Percentiles rank a stretch among this genome's conserved stretches.
Conservation (phyloP, 176 grass and related monocot species). For the Triticum dicoccoides region DNA sequence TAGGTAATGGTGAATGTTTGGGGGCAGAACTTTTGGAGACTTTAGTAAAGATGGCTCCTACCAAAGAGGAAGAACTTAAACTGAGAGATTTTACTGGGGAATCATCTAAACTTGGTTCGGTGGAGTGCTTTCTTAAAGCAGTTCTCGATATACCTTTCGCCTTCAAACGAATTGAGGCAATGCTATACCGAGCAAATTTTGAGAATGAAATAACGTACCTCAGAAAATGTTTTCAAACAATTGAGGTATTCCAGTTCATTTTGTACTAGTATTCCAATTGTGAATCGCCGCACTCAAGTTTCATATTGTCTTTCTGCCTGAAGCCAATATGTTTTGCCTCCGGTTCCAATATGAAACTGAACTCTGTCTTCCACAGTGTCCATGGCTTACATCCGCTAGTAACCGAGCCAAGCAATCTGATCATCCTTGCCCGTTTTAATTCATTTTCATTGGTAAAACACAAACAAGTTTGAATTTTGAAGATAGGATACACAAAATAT, state of each 20-base stretch:
- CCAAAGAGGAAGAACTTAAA: slow-evolving; percentile 92
- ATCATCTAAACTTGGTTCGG: slow-evolving; percentile 73
- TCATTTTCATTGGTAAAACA: background rate
- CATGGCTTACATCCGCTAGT: background rate
- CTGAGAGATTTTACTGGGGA: slow-evolving; percentile 73
- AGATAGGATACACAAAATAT: background rate
- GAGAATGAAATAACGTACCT: slow-evolving; percentile 89
- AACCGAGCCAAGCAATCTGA: no score
- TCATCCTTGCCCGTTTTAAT: no score
- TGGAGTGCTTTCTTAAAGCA: slow-evolving; percentile 81
- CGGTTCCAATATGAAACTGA: background rate
- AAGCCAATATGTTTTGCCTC: background rate
- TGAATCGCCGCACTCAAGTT: background rate
- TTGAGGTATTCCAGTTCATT: slow-evolving; percentile 56
- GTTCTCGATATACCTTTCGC: slow-evolving; percentile 88
- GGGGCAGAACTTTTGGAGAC: slow-evolving; percentile 91
- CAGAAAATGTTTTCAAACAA: slow-evolving; percentile 75
- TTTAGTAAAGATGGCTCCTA: slow-evolving; percentile 98
- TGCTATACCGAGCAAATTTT: slow-evolving; percentile 96
- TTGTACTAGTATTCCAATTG: background rate
- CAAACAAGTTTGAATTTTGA: background rate
- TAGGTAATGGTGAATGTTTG: slow-evolving; percentile 82
- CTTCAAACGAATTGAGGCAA: slow-evolving; percentile 87
- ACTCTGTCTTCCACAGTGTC: background rate
- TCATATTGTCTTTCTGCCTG: background rate